Base-by-base conservation (phyloP, 1,284 basidiomycete genomes). In the Cryptococcus sp. region DNA sequence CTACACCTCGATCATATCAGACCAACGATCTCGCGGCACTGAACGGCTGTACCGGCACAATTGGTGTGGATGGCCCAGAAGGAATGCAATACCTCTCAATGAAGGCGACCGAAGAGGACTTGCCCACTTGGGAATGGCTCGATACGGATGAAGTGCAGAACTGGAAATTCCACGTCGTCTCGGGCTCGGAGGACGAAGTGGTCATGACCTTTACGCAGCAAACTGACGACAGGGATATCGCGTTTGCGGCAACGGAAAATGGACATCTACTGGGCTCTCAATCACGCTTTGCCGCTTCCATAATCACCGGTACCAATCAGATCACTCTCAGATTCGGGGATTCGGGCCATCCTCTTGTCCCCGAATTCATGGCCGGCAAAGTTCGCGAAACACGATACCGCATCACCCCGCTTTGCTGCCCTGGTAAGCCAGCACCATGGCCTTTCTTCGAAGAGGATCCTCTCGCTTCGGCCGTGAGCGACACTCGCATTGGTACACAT, bases 361-460 rank as follows among this genome's bases (percentile, higher is more conserved):
- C 52, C 10, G 22, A 23, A n/a, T 42, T 39, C 42, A 41, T 45
- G 31, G 9, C 19, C 14, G 18, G 5, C 14, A 44, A 23, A 11
- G 5, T 31, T 21, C 16, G 23, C n/a, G 25, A 21, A 21, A 31
- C 24, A 10, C 39, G 49, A 13, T 55, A 46, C 32, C 55, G 64
- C 28, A 22, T 66, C 28, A 66, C 55, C 10, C 64, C 64, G 0
- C 48, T 59, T 43, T 70, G 67, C 54, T 70, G 67, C 46, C 42
- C 58, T 3, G 41, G 37, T 40, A 54, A 54, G 43, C 37, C 56
- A 7, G 25, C 56, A 2, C 63, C 66, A 2, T 68, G 63, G 66
- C 66, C 67, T 4, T 64, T 68, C 52, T 61, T 55, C 54, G 43
- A 48, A 7, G 59, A 64, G 24, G 67, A 70, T 54, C 58, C 67